Evolutionary conservation across 2,329 filamentous ascomycete genomes (phyloP).

Genomic region (Magnaporthiopsis incrustans): DNA sequence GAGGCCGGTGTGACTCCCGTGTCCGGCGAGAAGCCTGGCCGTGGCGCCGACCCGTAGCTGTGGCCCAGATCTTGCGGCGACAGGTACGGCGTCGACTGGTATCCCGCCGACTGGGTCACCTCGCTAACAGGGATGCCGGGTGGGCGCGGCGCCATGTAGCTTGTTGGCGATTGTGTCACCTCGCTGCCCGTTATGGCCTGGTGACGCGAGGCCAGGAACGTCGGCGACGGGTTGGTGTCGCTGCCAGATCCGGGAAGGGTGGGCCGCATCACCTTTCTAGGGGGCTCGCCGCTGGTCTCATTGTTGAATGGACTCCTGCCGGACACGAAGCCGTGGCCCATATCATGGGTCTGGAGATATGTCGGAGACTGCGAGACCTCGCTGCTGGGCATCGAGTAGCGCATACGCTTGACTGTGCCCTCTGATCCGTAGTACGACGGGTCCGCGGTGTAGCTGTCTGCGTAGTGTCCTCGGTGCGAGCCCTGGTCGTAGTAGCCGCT

Average conservation of each 20-base stretch:
- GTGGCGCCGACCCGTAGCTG: background rate
- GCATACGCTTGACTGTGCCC: background rate
- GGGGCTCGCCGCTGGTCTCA: background rate
- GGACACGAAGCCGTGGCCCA: background rate
- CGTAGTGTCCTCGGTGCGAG: background rate
- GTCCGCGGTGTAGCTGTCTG: background rate
- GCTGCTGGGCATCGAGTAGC: background rate
- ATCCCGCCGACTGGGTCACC: background rate
- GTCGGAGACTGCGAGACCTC: background rate
- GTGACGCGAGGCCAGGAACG: background rate
- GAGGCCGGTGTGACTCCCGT: background rate
- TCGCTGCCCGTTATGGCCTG: background rate
- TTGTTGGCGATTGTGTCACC: background rate
- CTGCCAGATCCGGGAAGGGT: background rate
- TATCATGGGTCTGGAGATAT: background rate
- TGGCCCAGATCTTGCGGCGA: background rate
- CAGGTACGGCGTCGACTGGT: background rate
- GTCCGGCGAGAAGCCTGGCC: background rate
- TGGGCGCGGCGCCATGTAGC: background rate
- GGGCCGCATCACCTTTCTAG: background rate
- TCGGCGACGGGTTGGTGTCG: background rate
- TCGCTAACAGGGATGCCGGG: background rate
- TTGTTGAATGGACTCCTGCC: background rate
- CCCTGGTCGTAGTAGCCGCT: conserved; percentile 2
- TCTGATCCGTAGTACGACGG: background rate